phyloP scores from a whole-genome alignment of 257 asterid species.

The Solanum dulcamara region DNA sequence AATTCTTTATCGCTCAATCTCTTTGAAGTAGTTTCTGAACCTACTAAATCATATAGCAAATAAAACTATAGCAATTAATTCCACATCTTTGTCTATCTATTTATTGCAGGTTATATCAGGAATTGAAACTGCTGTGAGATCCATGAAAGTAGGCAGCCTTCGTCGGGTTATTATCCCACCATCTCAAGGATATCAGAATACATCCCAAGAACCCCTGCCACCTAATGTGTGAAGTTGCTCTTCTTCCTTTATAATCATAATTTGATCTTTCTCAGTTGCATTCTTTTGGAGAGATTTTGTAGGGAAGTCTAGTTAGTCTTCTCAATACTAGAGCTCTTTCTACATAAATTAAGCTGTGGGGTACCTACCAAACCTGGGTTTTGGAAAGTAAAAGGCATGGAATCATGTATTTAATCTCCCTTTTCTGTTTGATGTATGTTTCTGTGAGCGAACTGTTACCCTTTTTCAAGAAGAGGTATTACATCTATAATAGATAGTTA shows the following conservation, averaged over 20 bases:
- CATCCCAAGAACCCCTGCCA: conserved; percentile 77
- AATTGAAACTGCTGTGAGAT: conserved; percentile 66
- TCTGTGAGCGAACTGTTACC: background rate
- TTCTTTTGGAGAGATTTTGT: background rate
- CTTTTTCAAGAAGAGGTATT: background rate
- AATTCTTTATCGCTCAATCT: too few species aligned
- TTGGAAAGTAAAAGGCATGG: background rate
- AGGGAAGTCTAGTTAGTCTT: background rate
- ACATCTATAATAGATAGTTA: background rate
- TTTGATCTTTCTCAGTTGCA: background rate
- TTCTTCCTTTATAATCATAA: background rate
- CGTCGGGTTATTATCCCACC: conserved; percentile 82
- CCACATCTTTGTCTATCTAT: background rate
- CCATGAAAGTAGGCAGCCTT: conserved; percentile 82
- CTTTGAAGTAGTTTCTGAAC: background rate
- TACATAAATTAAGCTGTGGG: background rate
- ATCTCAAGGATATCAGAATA: conserved; percentile 69
- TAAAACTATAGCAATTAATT: background rate
- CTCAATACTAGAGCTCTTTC: background rate
- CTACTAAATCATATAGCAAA: background rate
- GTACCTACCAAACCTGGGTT: background rate
- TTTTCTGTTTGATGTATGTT: background rate
- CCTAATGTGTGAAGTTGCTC: conserved; percentile 49
- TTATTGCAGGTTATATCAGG: conserved; percentile 61
- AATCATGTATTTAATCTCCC: background rate